Evolutionary conservation across 1,139 yeast species (phyloP).

Genomic region (Candida gigantensis): DNA sequence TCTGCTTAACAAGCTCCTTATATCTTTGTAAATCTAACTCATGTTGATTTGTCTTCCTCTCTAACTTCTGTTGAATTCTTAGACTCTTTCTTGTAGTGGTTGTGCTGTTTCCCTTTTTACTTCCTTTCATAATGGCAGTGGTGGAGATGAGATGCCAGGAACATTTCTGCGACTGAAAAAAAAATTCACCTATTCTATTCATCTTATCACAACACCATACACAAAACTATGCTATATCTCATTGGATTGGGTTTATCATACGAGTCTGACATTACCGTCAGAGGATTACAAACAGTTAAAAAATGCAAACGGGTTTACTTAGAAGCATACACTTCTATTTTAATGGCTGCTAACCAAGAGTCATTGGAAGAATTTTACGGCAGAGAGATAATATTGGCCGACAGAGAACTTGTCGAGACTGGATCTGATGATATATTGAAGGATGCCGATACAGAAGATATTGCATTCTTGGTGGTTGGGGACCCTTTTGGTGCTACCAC

Average conservation of each 20-base stretch:
- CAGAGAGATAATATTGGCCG: slow-evolving; percentile 82
- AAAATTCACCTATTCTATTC: slow-evolving; percentile 1
- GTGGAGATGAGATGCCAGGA: not conserved
- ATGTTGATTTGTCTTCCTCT: slow-evolving; percentile 8
- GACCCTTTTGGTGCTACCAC: slow-evolving; percentile 99
- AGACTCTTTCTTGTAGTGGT: slow-evolving; percentile 6
- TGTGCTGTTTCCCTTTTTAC: not conserved
- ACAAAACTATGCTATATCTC: slow-evolving; percentile 66
- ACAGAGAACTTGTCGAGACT: slow-evolving; percentile 88
- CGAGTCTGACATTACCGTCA: slow-evolving; percentile 87
- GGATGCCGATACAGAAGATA: slow-evolving; percentile 75
- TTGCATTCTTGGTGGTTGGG: slow-evolving; percentile 94
- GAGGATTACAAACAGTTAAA: slow-evolving; percentile 84
- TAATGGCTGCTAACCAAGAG: slow-evolving; percentile 85
- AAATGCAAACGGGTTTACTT: slow-evolving; percentile 85
- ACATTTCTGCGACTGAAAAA: slow-evolving; percentile 2
- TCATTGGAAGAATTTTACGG: slow-evolving; percentile 80
- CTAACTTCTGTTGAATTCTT: slow-evolving; percentile 1
- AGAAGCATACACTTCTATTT: slow-evolving; percentile 92
- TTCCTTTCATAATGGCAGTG: not conserved
- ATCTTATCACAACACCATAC: no score
- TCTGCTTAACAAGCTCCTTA: slow-evolving; percentile 19
- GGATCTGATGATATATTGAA: slow-evolving; percentile 81
- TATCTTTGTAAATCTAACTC: slow-evolving; percentile 24
- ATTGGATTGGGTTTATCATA: slow-evolving; percentile 91